Percentiles rank a stretch among this genome's conserved stretches.
These are phyloP conservation scores for Calonectria henricotiae DNA, from an alignment of 2,329 filamentous ascomycete species.

Conservation along the genomic window DNA sequence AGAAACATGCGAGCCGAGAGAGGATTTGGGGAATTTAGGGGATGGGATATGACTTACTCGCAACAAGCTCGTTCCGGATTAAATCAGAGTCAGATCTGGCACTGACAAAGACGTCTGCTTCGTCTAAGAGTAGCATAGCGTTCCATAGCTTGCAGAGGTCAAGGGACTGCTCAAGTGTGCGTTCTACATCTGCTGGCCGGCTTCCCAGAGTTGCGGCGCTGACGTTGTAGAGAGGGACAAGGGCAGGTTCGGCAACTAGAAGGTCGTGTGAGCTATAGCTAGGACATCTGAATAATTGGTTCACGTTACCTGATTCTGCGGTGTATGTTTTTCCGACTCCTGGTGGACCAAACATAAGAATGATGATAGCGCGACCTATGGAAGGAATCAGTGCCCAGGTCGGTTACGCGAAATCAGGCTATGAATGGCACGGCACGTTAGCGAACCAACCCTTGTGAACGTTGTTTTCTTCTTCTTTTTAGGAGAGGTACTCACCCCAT, in stretches of 20 bases:
- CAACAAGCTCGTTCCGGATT: slow-evolving; percentile 45
- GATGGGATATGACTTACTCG: slow-evolving; percentile 30
- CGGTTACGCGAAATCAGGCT: slow-evolving; percentile 17
- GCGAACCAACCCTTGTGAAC: neutral
- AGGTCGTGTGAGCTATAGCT: neutral
- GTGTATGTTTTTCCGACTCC: slow-evolving; percentile 53
- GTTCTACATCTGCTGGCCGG: neutral
- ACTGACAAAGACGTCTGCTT: slow-evolving; percentile 47
- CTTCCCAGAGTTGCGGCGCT: slow-evolving; percentile 32
- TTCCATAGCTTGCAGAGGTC: slow-evolving; percentile 45
- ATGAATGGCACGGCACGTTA: neutral
- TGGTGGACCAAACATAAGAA: slow-evolving; percentile 52
- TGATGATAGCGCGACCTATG: slow-evolving; percentile 44
- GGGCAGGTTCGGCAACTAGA: slow-evolving; percentile 31
- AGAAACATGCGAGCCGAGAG: neutral
- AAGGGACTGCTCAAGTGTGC: slow-evolving; percentile 34
- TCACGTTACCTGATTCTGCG: slow-evolving; percentile 41
- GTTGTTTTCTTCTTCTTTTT: neutral
- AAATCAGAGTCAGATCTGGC: slow-evolving; percentile 37
- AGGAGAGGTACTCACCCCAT: slow-evolving; percentile 8
- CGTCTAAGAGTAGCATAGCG: slow-evolving; percentile 47
- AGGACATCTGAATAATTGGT: neutral
- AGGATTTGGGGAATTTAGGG: neutral
- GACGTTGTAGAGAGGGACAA: slow-evolving; percentile 40
- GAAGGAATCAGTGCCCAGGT: neutral